A percentile compares a stretch with the other conserved stretches of the same genome.
Conservation (phyloP, 768 basidiomycete species). For the Coprinopsis strossmayeri region DNA sequence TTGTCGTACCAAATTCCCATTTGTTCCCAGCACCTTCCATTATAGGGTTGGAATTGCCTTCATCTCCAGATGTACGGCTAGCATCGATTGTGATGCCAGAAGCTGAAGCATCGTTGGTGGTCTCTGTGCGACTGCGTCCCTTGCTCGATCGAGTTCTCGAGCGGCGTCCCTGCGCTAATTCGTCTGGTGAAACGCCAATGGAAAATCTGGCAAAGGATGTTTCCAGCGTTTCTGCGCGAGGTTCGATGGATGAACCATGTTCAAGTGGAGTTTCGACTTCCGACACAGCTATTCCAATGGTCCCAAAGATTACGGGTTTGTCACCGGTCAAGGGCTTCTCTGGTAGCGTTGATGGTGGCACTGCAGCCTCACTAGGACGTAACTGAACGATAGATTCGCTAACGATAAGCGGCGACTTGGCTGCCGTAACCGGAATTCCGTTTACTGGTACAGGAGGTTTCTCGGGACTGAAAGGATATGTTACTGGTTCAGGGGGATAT, state of each 20-base stretch:
- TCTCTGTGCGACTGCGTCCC: not conserved
- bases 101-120: not conserved
- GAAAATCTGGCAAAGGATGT: not conserved
- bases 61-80: too few species aligned
- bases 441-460: slow-evolving; percentile 11
- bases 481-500: too few species aligned
- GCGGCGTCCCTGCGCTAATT: not conserved
- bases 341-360: not conserved
- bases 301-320: slow-evolving; percentile 45
- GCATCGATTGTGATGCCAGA: too few species aligned
- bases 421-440: slow-evolving; percentile 7
- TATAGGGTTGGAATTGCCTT: not conserved
- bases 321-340: slow-evolving; percentile 11
- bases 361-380: not conserved
- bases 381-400: not conserved
- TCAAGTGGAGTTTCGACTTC: not conserved
- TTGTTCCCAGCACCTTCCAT: slow-evolving; percentile 17
- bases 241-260: not conserved
- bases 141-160: slow-evolving; percentile 3
- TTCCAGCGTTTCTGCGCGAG: not conserved
- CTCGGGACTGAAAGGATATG: too few species aligned
- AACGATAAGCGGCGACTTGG: not conserved
- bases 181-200: slow-evolving; percentile 1
- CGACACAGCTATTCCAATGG: slow-evolving; percentile 26
- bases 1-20: slow-evolving; percentile 56